Conservation (phyloP, 2,329 filamentous ascomycete species). For the Neofusicoccum cordaticola region DNA sequence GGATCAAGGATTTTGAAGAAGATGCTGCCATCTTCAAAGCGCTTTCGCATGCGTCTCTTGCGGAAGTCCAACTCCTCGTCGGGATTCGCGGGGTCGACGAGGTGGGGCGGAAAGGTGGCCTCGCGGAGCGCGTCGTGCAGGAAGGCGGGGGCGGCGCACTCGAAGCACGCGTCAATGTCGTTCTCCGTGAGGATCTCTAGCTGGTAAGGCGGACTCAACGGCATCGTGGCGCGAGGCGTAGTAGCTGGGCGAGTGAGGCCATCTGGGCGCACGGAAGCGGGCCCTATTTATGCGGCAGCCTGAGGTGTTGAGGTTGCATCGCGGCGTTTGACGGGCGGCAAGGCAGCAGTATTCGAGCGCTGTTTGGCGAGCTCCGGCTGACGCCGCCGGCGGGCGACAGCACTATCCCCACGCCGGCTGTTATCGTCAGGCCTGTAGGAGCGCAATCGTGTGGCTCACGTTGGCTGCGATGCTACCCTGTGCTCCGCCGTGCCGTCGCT, state of each 20-base stretch:
- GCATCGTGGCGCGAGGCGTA: neutral
- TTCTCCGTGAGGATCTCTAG: neutral
- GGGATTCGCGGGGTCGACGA: neutral
- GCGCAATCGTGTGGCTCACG: too few relatives aligned
- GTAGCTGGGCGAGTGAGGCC: neutral
- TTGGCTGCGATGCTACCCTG: too few relatives aligned
- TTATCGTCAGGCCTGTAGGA: too few relatives aligned
- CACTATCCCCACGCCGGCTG: too few relatives aligned
- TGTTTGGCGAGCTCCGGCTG: neutral
- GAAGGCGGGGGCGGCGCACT: neutral
- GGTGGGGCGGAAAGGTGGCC: slow-evolving; percentile 1
- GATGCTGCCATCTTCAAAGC: neutral
- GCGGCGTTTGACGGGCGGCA: neutral
- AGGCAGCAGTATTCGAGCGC: neutral
- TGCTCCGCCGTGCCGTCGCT: too few relatives aligned
- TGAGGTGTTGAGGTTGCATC: neutral
- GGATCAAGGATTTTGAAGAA: slow-evolving; percentile 9
- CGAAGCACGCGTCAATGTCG: neutral
- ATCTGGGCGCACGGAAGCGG: neutral
- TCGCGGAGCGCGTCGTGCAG: neutral
- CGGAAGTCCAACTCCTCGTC: neutral
- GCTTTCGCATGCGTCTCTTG: neutral
- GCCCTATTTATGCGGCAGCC: neutral
- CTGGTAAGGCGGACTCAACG: neutral
- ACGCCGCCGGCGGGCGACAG: neutral